Percentiles rank a stretch among this genome's conserved stretches.
Evolutionary conservation across 1,284 basidiomycete genomes (phyloP).

Genomic region (Spongiforma sp.): DNA sequence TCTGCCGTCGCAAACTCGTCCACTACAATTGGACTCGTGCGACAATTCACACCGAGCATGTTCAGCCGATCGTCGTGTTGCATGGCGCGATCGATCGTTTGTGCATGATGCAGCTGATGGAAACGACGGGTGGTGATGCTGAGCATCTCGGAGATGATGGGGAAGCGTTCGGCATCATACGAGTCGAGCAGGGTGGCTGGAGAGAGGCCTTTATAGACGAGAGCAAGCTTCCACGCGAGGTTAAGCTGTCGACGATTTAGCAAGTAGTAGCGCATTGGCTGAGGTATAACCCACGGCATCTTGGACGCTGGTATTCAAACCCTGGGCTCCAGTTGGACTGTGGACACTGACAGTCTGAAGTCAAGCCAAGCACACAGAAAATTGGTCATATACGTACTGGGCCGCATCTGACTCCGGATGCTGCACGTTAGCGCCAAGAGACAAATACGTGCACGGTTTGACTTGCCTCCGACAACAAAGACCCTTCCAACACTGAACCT

Average conservation of each 20-base stretch:
- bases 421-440: neutral
- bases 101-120: neutral
- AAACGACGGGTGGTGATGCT: slow-evolving; percentile 20
- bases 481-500: slow-evolving; percentile 35
- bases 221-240: slow-evolving; percentile 44
- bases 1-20: neutral
- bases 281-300: slow-evolving; percentile 40
- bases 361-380: neutral
- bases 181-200: slow-evolving; percentile 21
- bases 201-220: slow-evolving; percentile 32
- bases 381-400: slow-evolving; percentile 13
- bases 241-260: slow-evolving; percentile 36
- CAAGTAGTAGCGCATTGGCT: neutral
- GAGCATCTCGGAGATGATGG: slow-evolving; percentile 45
- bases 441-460: slow-evolving; percentile 21
- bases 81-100: neutral
- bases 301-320: slow-evolving; percentile 45
- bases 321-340: slow-evolving; percentile 51
- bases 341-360: slow-evolving; percentile 42
- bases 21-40: neutral
- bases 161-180: slow-evolving; percentile 19
- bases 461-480: slow-evolving; percentile 41
- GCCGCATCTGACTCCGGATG: slow-evolving; percentile 18
- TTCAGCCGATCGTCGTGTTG: neutral
- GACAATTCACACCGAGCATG: neutral